Evolutionary conservation across 2,329 filamentous ascomycete genomes (phyloP), one percentile per base, ranked within the genome.

Genomic region (Colletotrichum sidae): DNA sequence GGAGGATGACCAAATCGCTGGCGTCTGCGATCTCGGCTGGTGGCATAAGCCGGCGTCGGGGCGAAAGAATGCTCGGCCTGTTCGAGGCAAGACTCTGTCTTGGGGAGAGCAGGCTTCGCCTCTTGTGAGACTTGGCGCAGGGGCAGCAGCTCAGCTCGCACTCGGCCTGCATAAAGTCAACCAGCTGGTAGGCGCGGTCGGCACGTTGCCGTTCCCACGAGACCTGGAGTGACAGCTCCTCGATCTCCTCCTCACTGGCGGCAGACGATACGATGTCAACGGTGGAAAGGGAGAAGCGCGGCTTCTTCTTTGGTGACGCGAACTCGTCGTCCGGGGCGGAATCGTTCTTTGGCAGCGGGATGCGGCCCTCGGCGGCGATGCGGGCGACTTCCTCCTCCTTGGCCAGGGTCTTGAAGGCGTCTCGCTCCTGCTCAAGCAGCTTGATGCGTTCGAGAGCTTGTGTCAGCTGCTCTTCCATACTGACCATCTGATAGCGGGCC

Each of bases 91-190:
- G 77, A 60, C 78, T 78, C 64, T 76, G 78, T 67, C 73, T 79
- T n/a, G 75, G 61, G 52, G 78, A 70, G 25, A 68, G 49, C 37
- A 72, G 67, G 71, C 75, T 78, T 10, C 73, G 72, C 13, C 75
- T 75, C 44, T 75, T 72, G 42, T 64, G 69, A 12, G 70, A 60
- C 69, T 80, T 84, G 65, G 80, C 84, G 73, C 89, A 90, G 1
- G 85, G 80, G 78, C 91, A 93, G 76, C 86, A 88, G 51, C 85
- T 84, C 69, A 94, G 84, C 54, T 88, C 84, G 74, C 90, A 93
- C 75, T 95, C 92, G 59, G 91, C 85, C 72, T 92, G 87, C 74
- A 94, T 81, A 76, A 93, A 94, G 38, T 94, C 90, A 52, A 93
- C 83, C 72, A 91, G 87, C 66, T 93, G 91, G 68, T 90, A 83